These are phyloP conservation scores for sorghum (Sorghum bicolor) DNA, from an alignment of 176 grass and related monocot species.

Conservation along the genomic window DNA sequence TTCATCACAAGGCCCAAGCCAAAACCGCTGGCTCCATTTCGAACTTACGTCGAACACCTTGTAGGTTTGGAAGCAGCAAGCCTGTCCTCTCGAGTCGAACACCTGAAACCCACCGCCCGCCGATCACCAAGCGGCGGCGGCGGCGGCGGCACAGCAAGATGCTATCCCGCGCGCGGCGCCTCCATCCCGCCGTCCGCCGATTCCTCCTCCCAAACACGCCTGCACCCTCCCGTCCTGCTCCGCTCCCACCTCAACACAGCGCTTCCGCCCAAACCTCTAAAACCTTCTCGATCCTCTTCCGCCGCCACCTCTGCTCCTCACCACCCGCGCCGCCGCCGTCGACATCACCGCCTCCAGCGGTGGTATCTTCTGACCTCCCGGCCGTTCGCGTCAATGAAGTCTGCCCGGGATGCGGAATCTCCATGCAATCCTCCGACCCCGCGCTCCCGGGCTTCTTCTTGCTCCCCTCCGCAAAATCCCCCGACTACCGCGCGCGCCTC, in stretches of 20 bases:
- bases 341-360: background rate
- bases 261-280: constrained; percentile 11
- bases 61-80: background rate
- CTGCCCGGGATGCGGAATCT: constrained; percentile 61
- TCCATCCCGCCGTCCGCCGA: constrained; percentile 16
- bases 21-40: background rate
- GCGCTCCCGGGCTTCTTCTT: constrained; percentile 70
- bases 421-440: constrained; percentile 59
- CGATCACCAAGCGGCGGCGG: constrained; percentile 10
- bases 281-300: constrained; percentile 1
- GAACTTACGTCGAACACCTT: constrained; percentile 14
- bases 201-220: background rate
- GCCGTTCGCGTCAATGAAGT: background rate
- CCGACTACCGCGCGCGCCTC: constrained; percentile 42
- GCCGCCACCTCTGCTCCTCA: constrained; percentile 28
- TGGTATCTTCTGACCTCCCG: constrained; percentile 3
- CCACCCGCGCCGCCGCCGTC: background rate
- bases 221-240: background rate
- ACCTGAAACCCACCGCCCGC: constrained; percentile 24
- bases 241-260: background rate
- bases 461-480: constrained; percentile 44
- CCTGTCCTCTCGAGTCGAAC: background rate
- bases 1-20: background rate
- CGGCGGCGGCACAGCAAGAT: constrained; percentile 32
- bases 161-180: constrained; percentile 25